Base-by-base conservation (phyloP, 805 yeast genomes). In the Grigorovia yakushimaensis region DNA sequence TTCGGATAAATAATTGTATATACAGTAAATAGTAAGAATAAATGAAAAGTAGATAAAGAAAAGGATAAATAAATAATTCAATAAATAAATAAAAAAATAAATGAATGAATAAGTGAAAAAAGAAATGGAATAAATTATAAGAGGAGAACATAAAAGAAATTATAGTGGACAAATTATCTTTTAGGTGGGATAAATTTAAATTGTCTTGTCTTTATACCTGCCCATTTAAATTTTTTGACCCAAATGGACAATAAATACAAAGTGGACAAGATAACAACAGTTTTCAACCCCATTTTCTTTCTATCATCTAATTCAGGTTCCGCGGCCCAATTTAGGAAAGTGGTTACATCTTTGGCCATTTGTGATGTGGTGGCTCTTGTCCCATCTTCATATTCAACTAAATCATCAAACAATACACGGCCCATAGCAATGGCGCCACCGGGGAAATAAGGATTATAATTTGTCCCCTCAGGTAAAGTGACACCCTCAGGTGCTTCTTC, bases 341-440 rank as follows among this genome's bases (percentile, higher is more conserved):
- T 81, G 53, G 88, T 73, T 49, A 93, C 98, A 71, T 93, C 98
- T 78, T 93, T 93, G 58, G 98, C 98, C 98, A 91, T 89, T 77
- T 93, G 98, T 49, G 98, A 83, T 54, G 98, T 84, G 47, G 98
- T 82, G 47, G 98, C 98, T 50, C 95, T 96, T 50, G 98, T 93
- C 66, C 98, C 98, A 69, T 93, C 98, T 70, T 93, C 98, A 73
- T 82, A 93, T 76, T 93, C 98, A 55, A 93, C 98, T 65, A 93
- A 77, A 56, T 87, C 98, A 67, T 93, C 98, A 60, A 89, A 93
- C 69, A 93, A 77, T 50, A 91, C 98, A 76, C 98, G 86, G 67
- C 87, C 98, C 98, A 93, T 93, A 60, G 96, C 98, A 75, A 93
- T 91, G 40, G 97, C 78, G 57, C 98, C 98, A 73, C 98, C 98